Percentiles rank a stretch among this genome's conserved stretches.
Conservation (phyloP, 257 asterid species). For the Nicotiana noctiflora region DNA sequence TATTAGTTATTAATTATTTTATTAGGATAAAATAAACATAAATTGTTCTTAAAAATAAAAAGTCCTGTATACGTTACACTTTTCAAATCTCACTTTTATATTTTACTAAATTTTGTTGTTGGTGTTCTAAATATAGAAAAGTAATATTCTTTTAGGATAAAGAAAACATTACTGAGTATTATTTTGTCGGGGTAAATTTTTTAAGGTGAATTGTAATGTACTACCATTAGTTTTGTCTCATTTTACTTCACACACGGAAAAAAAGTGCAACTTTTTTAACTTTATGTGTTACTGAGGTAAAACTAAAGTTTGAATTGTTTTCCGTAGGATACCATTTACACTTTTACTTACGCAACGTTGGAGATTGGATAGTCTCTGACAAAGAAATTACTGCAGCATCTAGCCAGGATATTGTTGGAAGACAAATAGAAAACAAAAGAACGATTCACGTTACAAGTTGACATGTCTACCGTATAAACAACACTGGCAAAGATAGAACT, state of each 20-base stretch:
- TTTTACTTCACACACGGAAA: not conserved
- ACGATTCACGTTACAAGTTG: not conserved
- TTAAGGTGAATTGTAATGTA: not conserved
- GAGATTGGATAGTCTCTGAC: not conserved
- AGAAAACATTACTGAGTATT: too few species aligned
- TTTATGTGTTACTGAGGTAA: not conserved
- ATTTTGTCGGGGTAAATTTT: too few species aligned
- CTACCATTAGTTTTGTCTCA: not conserved
- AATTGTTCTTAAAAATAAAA: too few species aligned
- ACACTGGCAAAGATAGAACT: too few species aligned
- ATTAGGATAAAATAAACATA: too few species aligned
- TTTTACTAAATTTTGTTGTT: too few species aligned
- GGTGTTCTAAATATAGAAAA: too few species aligned
- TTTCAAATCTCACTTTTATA: accelerated
- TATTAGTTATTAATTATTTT: too few species aligned
- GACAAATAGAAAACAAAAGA: not conserved
- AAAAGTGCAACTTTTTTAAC: not conserved
- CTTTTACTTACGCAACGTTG: not conserved
- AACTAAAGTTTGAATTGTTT: not conserved
- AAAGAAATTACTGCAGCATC: not conserved
- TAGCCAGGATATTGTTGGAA: not conserved
- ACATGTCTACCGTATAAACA: not conserved
- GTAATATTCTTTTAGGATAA: too few species aligned
- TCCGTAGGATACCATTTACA: not conserved
- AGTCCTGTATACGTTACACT: too few species aligned